Conservation (phyloP, 2,329 filamentous ascomycete genomes). For the Alternaria alternata region DNA sequence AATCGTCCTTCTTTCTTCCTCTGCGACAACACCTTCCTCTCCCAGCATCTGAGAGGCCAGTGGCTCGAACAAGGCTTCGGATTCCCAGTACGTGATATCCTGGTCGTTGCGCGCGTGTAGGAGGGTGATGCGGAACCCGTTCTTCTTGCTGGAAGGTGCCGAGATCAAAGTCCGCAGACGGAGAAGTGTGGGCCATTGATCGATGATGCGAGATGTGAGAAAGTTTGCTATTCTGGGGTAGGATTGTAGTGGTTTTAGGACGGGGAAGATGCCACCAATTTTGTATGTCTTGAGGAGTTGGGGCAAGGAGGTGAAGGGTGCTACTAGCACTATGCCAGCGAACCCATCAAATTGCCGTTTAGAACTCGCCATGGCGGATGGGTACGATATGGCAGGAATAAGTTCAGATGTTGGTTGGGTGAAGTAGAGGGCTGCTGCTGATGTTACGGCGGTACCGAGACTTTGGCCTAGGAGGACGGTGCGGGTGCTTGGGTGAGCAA, state of each 20-base stretch:
- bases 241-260: slow-evolving; percentile 76
- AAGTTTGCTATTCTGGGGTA: slow-evolving; percentile 71
- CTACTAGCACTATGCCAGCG: slow-evolving; percentile 80
- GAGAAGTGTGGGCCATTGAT: slow-evolving; percentile 78
- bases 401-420: slow-evolving; percentile 49
- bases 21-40: slow-evolving; percentile 33
- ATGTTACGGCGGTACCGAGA: slow-evolving; percentile 84
- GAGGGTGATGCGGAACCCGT: slow-evolving; percentile 61
- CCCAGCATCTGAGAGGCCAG: slow-evolving; percentile 41
- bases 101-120: slow-evolving; percentile 82
- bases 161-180: slow-evolving; percentile 65
- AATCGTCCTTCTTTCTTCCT: slow-evolving; percentile 43
- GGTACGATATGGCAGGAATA: slow-evolving; percentile 39
- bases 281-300: slow-evolving; percentile 79
- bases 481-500: slow-evolving; percentile 70
- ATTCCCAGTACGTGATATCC: slow-evolving; percentile 81
- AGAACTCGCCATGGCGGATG: not conserved
- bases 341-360: slow-evolving; percentile 62
- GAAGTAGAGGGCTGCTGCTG: slow-evolving; percentile 77
- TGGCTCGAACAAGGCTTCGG: slow-evolving; percentile 47
- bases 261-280: slow-evolving; percentile 77
- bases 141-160: not conserved
- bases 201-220: slow-evolving; percentile 71
- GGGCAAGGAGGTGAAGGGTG: slow-evolving; percentile 78
- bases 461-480: slow-evolving; percentile 88